Evolutionary conservation across 179 eudicot genomes (phyloP).

Genomic region (Spinacia oleracea): DNA sequence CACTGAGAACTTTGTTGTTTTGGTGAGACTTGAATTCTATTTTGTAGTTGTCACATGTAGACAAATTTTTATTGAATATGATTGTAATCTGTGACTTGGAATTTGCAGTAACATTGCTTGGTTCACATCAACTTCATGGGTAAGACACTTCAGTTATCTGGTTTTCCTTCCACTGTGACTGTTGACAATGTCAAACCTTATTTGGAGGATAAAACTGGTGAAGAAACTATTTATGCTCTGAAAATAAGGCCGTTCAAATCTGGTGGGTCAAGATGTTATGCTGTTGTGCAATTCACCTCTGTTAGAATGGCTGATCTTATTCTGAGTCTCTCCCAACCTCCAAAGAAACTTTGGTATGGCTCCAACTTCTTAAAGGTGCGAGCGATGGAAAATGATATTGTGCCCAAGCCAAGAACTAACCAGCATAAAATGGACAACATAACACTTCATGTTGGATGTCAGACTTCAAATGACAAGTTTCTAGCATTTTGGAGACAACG

Average conservation of each 20-base stretch:
- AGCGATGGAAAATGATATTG: conserved; percentile 47
- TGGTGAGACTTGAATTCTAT: not conserved
- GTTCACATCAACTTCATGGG: conserved; percentile 36
- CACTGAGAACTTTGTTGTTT: not conserved
- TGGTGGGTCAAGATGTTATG: conserved; percentile 49
- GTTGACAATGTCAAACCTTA: conserved; percentile 45
- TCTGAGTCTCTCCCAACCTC: conserved; percentile 34
- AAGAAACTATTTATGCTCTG: conserved; percentile 62
- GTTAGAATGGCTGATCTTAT: conserved; percentile 38
- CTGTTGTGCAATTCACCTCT: conserved; percentile 61
- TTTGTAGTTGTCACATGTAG: not conserved
- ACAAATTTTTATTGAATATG: not conserved
- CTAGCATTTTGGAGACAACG: conserved; percentile 48
- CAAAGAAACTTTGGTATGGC: conserved; percentile 44
- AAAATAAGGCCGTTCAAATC: conserved; percentile 54
- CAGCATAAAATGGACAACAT: conserved; percentile 40
- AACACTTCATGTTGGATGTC: conserved; percentile 70
- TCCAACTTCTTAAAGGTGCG: conserved; percentile 53
- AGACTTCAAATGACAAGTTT: conserved; percentile 53
- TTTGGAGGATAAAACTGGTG: conserved; percentile 60
- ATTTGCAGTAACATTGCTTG: conserved; percentile 23
- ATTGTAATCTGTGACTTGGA: conserved; percentile 3
- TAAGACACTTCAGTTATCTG: conserved; percentile 70
- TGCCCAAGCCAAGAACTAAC: conserved; percentile 50
- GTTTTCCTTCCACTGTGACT: conserved; percentile 56